Evolutionary conservation across 306 rosid species (phyloP).

Genomic region (Medicago lupulina): DNA sequence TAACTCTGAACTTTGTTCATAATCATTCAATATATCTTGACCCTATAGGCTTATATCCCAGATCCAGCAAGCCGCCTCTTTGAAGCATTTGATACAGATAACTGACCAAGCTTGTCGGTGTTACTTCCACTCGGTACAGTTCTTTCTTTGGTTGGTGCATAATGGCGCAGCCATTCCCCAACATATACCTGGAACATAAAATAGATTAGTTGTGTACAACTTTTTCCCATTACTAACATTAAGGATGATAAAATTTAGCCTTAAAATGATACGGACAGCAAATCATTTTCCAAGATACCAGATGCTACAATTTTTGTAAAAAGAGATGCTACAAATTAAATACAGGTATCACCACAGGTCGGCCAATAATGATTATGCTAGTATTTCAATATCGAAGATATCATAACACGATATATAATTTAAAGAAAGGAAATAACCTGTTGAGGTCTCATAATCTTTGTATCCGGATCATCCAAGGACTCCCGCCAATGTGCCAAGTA

Average conservation of each 20-base stretch:
- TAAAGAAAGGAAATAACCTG: conserved; percentile 60
- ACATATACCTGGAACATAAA: conserved; percentile 65
- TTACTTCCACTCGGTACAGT: conserved; percentile 42
- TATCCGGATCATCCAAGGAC: conserved; percentile 91
- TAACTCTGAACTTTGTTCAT: conserved; percentile 7
- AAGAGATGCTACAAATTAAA: neutral
- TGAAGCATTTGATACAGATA: conserved; percentile 82
- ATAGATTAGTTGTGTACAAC: neutral
- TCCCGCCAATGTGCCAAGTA: conserved; percentile 95
- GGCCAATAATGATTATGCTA: conserved; percentile 6
- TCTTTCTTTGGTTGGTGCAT: conserved; percentile 61
- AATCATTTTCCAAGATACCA: conserved; percentile 18
- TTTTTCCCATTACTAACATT: neutral
- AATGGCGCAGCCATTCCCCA: conserved; percentile 85
- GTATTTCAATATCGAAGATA: conserved; percentile 21
- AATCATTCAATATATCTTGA: neutral
- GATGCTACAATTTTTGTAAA: too few relatives aligned
- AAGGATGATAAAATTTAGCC: conserved; percentile 2
- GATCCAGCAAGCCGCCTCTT: conserved; percentile 80
- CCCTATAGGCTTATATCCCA: conserved; percentile 50
- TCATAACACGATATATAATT: conserved; percentile 10
- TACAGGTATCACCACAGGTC: neutral
- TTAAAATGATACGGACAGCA: neutral
- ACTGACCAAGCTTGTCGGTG: conserved; percentile 72
- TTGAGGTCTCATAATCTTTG: conserved; percentile 91